Percentiles rank a stretch among this genome's conserved stretches.
Conservation (phyloP, 805 yeast genomes). For the Saturnispora serradocipensis region DNA sequence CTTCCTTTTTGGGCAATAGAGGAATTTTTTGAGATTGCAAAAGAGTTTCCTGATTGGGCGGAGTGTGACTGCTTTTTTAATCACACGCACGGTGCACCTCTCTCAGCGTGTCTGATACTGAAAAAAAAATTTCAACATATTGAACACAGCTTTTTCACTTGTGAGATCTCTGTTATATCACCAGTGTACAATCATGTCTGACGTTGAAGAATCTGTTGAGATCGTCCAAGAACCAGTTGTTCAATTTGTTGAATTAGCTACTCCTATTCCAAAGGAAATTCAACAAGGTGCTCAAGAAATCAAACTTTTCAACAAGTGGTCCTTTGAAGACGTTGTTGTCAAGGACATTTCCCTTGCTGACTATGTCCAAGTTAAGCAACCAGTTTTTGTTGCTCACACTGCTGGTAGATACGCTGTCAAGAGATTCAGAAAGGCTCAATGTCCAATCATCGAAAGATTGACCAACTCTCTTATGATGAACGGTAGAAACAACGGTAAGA, state of each 20-base stretch:
- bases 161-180: neutral
- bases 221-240: constrained; percentile 80
- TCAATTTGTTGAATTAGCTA: constrained; percentile 78
- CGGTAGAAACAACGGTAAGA: constrained; percentile 99
- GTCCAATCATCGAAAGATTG: constrained; percentile 98
- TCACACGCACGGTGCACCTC: neutral
- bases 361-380: constrained; percentile 96
- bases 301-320: constrained; percentile 99
- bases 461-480: constrained; percentile 99
- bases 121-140: constrained; percentile 2
- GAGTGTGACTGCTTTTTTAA: constrained; percentile 10
- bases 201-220: constrained; percentile 51
- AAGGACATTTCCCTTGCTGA: constrained; percentile 97
- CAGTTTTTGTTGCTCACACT: constrained; percentile 97
- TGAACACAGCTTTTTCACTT: neutral
- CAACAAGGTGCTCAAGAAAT: constrained; percentile 93
- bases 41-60: constrained; percentile 6
- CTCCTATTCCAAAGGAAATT: constrained; percentile 93
- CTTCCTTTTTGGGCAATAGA: constrained; percentile 14
- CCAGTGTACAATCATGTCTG: constrained; percentile 53
- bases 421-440: constrained; percentile 99
- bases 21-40: constrained; percentile 8
- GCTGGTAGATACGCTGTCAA: constrained; percentile 99
- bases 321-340: constrained; percentile 94
- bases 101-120: neutral